Conservation (phyloP, 139 green algal species). For the Picochlorum sp. region DNA sequence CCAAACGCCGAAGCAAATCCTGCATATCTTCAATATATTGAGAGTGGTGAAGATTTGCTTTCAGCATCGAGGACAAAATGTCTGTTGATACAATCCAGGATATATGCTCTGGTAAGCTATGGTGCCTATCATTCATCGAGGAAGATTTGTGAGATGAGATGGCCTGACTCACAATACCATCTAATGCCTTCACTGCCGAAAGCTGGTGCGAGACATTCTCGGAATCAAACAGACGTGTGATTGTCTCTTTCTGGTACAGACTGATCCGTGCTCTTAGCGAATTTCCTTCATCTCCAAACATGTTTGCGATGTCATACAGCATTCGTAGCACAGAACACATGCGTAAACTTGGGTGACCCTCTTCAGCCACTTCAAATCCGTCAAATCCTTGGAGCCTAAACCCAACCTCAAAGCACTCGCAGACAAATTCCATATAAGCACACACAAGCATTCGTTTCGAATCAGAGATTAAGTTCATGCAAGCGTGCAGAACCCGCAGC, state of each 20-base stretch:
- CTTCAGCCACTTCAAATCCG: too few relatives aligned
- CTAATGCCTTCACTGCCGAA: slow-evolving; percentile 34
- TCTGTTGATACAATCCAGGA: slow-evolving; percentile 56
- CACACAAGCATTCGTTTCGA: too few relatives aligned
- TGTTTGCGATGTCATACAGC: too few relatives aligned
- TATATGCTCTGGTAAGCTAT: slow-evolving; percentile 26
- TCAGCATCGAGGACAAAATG: slow-evolving; percentile 63
- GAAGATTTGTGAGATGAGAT: background rate
- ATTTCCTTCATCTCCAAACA: background rate
- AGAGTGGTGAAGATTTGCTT: slow-evolving; percentile 76
- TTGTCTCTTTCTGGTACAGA: slow-evolving; percentile 39
- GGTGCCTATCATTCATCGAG: background rate
- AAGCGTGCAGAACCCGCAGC: slow-evolving; percentile 24
- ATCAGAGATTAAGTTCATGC: slow-evolving; percentile 8
- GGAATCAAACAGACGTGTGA: slow-evolving; percentile 56
- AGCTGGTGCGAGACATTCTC: slow-evolving; percentile 65
- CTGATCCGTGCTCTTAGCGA: background rate
- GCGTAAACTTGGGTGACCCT: too few relatives aligned
- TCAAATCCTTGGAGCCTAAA: too few relatives aligned
- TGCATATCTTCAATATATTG: slow-evolving; percentile 79
- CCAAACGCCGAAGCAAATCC: slow-evolving; percentile 45
- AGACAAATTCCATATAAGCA: too few relatives aligned
- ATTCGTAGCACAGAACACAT: too few relatives aligned
- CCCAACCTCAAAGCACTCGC: too few relatives aligned
- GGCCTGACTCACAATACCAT: background rate